Base-by-base conservation (phyloP, 2,329 filamentous ascomycete genomes). In the Chaetomiaceae sp. region DNA sequence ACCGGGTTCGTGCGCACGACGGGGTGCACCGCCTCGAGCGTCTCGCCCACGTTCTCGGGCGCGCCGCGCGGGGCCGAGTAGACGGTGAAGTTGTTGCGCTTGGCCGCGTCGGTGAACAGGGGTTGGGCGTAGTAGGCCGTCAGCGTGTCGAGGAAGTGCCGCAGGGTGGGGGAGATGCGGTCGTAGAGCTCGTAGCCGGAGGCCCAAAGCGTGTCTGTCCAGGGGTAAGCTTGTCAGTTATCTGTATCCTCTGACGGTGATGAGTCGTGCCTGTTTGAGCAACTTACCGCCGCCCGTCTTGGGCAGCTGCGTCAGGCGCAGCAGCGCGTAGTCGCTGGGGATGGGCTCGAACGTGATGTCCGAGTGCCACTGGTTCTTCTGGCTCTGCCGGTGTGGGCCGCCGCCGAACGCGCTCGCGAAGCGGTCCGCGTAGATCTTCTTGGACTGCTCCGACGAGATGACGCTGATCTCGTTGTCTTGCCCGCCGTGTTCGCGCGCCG, bases 1-100 rank as follows among this genome's bases (percentile, higher is more conserved):
- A 82, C 78, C 0, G 79, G 79, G 52, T 83, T 81, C 1, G 78
- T 82, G 14, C 78, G 70, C 6, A 81, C 67, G 1, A 81, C 69
- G 0, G 77, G 77, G 53, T 82, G 78, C 0, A 70, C 62, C 0
- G 77, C 70, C 17, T 62, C 64, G 14, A 82, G 60, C 1, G 71
- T 64, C 2, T 57, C 58, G 7, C 78, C 78, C 2, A 74, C 61
- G 56, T 82, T 82, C 52, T 74, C 68, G 0, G 78, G 75, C 0
- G 72, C 65, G 2, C 76, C 76, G 15, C 78, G 67, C 14, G 67
- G 62, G 29, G 68, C 66, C 10, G 66, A 60, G 61, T 75, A 74
- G 1, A 76, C 51, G 42, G 65, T 59, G 57, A 72, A 73, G 14
- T 61, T 62, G 38, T 57, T 60, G 15, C 58, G 56, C 4, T 66